phyloP scores from a whole-genome alignment of 2,329 filamentous ascomycete species.

The Curvularia hawaiiensis region DNA sequence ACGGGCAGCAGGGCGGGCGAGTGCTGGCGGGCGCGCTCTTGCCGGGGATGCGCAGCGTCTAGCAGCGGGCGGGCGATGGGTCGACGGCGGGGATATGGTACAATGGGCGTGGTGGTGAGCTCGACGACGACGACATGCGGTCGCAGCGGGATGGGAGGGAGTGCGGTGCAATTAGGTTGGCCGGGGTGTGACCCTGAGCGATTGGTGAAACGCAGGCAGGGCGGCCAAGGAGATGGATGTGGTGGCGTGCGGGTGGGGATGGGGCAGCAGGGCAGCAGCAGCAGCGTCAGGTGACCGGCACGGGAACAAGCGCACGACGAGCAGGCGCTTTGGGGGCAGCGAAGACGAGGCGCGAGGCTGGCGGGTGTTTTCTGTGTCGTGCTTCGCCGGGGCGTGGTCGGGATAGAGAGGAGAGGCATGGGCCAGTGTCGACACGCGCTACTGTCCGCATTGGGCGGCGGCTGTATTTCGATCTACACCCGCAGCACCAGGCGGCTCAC shows the following conservation, averaged over 20 bases:
- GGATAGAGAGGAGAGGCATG: conserved; percentile 15
- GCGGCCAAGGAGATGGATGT: conserved; percentile 15
- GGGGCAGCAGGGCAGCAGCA: conserved; percentile 7
- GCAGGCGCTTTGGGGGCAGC: neutral
- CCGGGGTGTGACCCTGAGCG: conserved; percentile 25
- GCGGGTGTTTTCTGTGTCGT: conserved; percentile 4
- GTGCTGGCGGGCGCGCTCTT: conserved; percentile 23
- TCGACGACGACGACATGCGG: conserved; percentile 21
- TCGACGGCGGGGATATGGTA: conserved; percentile 16
- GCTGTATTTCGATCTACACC: conserved; percentile 14
- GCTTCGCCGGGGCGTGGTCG: conserved; percentile 17
- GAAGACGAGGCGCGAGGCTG: conserved; percentile 5
- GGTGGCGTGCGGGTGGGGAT: neutral
- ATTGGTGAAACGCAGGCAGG: conserved; percentile 34
- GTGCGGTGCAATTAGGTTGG: conserved; percentile 19
- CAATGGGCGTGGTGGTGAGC: conserved; percentile 14
- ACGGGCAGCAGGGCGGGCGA: neutral
- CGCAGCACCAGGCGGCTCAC: conserved; percentile 10
- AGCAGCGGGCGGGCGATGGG: conserved; percentile 16
- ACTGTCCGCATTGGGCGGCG: conserved; percentile 9
- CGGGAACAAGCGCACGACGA: conserved; percentile 4
- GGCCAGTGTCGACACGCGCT: conserved; percentile 5
- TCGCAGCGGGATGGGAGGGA: conserved; percentile 12
- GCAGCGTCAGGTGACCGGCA: neutral
- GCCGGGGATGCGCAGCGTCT: conserved; percentile 12